Base-by-base conservation (phyloP, 2,329 filamentous ascomycete genomes). In the Fusarium sp. region DNA sequence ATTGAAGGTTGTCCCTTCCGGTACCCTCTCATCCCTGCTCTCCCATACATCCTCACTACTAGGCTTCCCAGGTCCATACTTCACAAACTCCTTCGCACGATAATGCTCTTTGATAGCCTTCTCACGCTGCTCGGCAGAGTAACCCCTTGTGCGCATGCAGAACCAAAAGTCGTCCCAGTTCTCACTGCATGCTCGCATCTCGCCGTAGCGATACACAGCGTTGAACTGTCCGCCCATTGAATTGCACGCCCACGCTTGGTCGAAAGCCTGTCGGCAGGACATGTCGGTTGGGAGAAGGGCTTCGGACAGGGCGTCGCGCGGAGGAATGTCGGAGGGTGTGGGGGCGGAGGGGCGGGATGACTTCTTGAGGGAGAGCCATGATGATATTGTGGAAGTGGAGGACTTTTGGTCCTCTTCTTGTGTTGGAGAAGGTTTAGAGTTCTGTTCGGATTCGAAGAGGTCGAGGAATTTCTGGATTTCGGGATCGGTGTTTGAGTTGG, bases 111-210 rank as follows among this genome's bases (percentile, higher is more conserved):
- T 83, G 55, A 96, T 85, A 71, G 85, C 83, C 51, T 83, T 85
- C 61, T 86, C 88, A 72, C 88, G 88, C 69, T 88, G 81, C 42
- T 84, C 80, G 23, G 87, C 85, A 1, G 84, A 78, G 74, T 88
- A 88, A 3, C 85, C 85, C 73, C 91, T 89, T 36, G 89, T 89
- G 67, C 92, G 89, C 94, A 98, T 97, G 83, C 96, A 99, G 81
- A 97, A 95, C 92, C 94, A 97, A 80, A 97, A 98, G 78, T 97
- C 92, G 63, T 90, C 87, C 94, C 95, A 97, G 66, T 94, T 89
- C 69, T 96, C 91, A 64, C 84, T 88, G 83, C 96, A 99, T 5
- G 87, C 85, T 43, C 90, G 88, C 74, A 97, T 82, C 40, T 84
- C 82, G 64, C 96, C 96, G 76, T 93, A 90, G 38, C 96, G 91